Conservation (phyloP, 805 yeast species). For the Ogataea paraovalis region DNA sequence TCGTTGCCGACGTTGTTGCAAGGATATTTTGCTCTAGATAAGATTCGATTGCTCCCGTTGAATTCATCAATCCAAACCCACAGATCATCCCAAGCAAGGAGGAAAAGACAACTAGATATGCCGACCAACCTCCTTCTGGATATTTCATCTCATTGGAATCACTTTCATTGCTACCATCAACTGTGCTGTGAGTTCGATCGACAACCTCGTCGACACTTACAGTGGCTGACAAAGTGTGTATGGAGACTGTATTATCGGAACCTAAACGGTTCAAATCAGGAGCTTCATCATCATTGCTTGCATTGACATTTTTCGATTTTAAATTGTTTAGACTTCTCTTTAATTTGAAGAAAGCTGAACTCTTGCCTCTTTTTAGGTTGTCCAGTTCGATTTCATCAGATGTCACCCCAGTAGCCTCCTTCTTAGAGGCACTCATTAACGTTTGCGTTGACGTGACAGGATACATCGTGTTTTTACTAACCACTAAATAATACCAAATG, state of each 20-base stretch:
- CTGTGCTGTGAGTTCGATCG: too few species aligned
- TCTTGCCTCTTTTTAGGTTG: constrained; percentile 4
- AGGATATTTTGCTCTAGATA: constrained; percentile 54
- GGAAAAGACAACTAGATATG: constrained; percentile 41
- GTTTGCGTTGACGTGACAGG: neutral
- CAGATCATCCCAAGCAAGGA: constrained; percentile 54
- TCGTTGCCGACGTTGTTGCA: constrained; percentile 37
- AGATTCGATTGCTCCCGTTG: constrained; percentile 65
- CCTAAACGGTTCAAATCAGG: too few species aligned
- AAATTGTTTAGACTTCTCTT: constrained; percentile 3
- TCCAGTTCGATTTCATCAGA: constrained; percentile 4
- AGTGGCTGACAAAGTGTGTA: too few species aligned
- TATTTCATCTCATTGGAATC: constrained; percentile 19
- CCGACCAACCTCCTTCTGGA: constrained; percentile 62
- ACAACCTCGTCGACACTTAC: neutral
- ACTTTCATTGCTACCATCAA: neutral
- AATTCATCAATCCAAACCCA: constrained; percentile 61
- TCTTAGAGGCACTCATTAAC: neutral
- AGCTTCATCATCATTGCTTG: neutral
- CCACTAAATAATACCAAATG: neutral
- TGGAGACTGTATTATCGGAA: too few species aligned
- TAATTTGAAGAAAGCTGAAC: constrained; percentile 4
- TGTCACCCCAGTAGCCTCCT: constrained; percentile 3
- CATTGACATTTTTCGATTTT: neutral
- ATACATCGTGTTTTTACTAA: constrained; percentile 4